A percentile compares a stretch with the other conserved stretches of the same genome.
Evolutionary conservation across 208 protist species (phyloP).

Genomic region (Leishmania tarentolae): DNA sequence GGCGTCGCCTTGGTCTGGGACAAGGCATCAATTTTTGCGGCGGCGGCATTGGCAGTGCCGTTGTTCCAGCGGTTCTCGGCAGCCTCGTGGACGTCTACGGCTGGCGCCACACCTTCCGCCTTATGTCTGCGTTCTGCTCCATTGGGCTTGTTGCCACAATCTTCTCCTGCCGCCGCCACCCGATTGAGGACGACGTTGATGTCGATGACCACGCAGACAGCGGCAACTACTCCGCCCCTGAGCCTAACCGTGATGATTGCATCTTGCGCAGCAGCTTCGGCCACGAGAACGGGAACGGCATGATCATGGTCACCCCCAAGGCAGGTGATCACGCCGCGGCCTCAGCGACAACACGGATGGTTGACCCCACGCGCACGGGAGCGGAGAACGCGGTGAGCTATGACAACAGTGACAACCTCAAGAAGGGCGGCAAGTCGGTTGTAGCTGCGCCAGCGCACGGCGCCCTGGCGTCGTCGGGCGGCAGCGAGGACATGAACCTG

Average conservation of each 20-base stretch:
- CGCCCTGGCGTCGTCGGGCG: background rate
- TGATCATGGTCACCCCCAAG: background rate
- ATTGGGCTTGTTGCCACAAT: slow-evolving; percentile 73
- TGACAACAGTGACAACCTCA: background rate
- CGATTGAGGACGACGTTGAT: slow-evolving; percentile 37
- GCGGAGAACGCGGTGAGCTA: background rate
- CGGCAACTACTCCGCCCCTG: background rate
- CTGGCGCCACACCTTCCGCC: slow-evolving; percentile 82
- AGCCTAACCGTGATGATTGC: background rate
- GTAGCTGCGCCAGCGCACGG: background rate
- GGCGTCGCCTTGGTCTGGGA: slow-evolving; percentile 49
- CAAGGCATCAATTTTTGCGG: slow-evolving; percentile 84
- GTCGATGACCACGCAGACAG: background rate
- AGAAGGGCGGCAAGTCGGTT: background rate
- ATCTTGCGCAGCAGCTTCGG: background rate
- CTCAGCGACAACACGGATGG: slow-evolving; percentile 1
- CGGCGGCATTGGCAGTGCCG: slow-evolving; percentile 72
- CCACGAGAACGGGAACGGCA: background rate
- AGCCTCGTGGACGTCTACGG: slow-evolving; percentile 69
- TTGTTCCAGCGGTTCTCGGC: slow-evolving; percentile 68
- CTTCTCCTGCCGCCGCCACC: slow-evolving; percentile 60
- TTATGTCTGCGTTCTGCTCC: slow-evolving; percentile 77
- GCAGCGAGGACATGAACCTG: background rate
- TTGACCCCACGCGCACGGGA: background rate
- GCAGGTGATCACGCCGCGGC: background rate